phyloP scores from a whole-genome alignment of 208 protist species.

The Acanthamoeba healyi region DNA sequence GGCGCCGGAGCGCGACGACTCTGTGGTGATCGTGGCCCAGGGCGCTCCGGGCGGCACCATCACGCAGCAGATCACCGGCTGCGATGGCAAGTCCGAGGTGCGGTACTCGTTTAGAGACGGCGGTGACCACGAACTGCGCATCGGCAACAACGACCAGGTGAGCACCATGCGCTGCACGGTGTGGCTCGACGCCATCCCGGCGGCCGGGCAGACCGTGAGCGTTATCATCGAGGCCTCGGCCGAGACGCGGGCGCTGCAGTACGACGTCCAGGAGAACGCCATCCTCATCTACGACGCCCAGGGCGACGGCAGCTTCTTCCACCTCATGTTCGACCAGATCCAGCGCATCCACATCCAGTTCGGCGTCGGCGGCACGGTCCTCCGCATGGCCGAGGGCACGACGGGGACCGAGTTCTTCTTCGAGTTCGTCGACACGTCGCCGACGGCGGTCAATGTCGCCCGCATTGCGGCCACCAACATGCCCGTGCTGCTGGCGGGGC shows the following conservation, averaged over 20 bases:
- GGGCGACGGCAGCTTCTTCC: slow-evolving; percentile 41
- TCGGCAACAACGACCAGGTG: slow-evolving; percentile 26
- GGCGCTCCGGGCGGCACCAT: slow-evolving; percentile 61
- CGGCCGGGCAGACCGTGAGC: neutral
- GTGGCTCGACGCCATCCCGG: slow-evolving; percentile 48
- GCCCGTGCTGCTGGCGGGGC: neutral
- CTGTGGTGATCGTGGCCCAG: neutral
- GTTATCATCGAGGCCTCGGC: slow-evolving; percentile 36
- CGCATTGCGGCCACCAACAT: slow-evolving; percentile 21
- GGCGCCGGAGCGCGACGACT: slow-evolving; percentile 7
- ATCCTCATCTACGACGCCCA: slow-evolving; percentile 32
- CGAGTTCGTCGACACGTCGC: neutral
- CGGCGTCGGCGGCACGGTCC: slow-evolving; percentile 5
- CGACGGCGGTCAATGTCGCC: neutral
- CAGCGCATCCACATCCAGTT: slow-evolving; percentile 49
- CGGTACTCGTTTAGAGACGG: neutral
- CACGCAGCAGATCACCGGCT: slow-evolving; percentile 53
- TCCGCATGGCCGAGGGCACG: slow-evolving; percentile 41
- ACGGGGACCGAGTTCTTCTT: slow-evolving; percentile 49
- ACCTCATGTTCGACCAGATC: slow-evolving; percentile 62
- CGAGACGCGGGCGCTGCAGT: slow-evolving; percentile 51
- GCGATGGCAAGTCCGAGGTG: slow-evolving; percentile 65
- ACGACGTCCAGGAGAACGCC: slow-evolving; percentile 64
- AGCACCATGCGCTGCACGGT: slow-evolving; percentile 47
- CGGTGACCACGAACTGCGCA: slow-evolving; percentile 26